Base-by-base conservation (phyloP, 176 grass and related monocot genomes). In the Neostapfia colusana region DNA sequence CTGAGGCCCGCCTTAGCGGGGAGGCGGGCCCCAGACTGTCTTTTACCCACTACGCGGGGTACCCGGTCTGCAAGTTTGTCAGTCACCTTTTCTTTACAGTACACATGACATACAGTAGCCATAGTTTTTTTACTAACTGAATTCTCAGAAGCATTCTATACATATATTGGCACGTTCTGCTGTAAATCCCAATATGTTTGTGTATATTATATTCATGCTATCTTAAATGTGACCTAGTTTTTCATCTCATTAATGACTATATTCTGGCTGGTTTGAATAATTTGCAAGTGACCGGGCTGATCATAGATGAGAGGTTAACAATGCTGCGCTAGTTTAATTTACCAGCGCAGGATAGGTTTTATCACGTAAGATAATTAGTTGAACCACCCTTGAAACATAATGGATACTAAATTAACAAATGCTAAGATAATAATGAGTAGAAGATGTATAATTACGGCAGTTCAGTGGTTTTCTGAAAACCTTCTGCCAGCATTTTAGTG, bases 341-440 rank as follows among this genome's bases (percentile, higher is more conserved):
- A 76, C 68, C 31, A 5, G 23, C 51, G 10, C 18, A 82, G 7
- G 38, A 37, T 63, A 70, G 21, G 44, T 55, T 82, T 72, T 78
- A 54, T 50, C 10, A 66, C 27, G 34, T 6, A 73, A 38, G 2
- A 16, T 40, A 36, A 45, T 69, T 80, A 24, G 68, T 74, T 28
- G 17, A 34, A 78, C 24, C 61, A 24, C 1, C 39, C 15, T 51
- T 31, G n/a, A 72, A 37, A 21, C 17, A 4, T n/a, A 66, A 20
- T 4, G 7, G 4, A 53, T 15, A 68, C 24, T 78, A 18, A 77
- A 18, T 34, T 78, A n/a, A 61, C 50, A 41, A 61, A 7, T 8
- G 15, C 41, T 58, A 38, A 25, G 39, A 57, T 78, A 5, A 38
- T 42, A 77, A 82, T 38, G 40, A 49, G 23, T 67, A 14, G 28